A percentile compares a stretch with the other conserved stretches of the same genome.
Evolutionary conservation across 768 basidiomycete species (phyloP).

Genomic region (Termitomyces sp.): DNA sequence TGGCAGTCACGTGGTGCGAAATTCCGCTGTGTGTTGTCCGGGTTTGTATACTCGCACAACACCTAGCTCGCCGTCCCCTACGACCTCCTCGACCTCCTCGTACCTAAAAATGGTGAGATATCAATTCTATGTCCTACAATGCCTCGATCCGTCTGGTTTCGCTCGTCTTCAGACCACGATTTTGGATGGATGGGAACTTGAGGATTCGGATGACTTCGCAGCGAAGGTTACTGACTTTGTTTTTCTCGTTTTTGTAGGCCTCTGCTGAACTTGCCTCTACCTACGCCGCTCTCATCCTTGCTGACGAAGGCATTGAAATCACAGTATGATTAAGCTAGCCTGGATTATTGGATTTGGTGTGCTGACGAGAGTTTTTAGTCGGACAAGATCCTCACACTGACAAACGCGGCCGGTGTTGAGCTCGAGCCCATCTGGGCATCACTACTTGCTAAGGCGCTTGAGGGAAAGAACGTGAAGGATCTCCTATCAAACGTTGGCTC

Average conservation of each 20-base stretch:
- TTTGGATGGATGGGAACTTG: slow-evolving; percentile 17
- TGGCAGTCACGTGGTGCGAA: slow-evolving; percentile 10
- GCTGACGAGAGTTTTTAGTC: slow-evolving; percentile 43
- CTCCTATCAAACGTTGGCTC: slow-evolving; percentile 93
- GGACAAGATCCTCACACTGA: slow-evolving; percentile 90
- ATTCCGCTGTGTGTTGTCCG: background rate
- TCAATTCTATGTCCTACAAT: background rate
- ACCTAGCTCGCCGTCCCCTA: slow-evolving; percentile 12
- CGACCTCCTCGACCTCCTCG: slow-evolving; percentile 9
- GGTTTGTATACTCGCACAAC: slow-evolving; percentile 7
- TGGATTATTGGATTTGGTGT: background rate
- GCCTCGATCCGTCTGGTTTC: slow-evolving; percentile 3
- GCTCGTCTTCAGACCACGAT: background rate
- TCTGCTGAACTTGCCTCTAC: slow-evolving; percentile 84
- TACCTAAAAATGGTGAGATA: slow-evolving; percentile 19
- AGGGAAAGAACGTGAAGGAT: slow-evolving; percentile 97
- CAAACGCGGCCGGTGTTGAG: slow-evolving; percentile 78
- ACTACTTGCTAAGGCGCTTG: slow-evolving; percentile 95
- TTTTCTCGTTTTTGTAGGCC: slow-evolving; percentile 27
- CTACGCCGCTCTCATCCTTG: slow-evolving; percentile 97
- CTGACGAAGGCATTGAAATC: slow-evolving; percentile 96
- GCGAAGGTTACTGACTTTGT: background rate
- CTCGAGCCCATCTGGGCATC: slow-evolving; percentile 97
- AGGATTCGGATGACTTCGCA: slow-evolving; percentile 12
- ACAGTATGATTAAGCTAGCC: slow-evolving; percentile 61